phyloP scores from a whole-genome alignment of 2,329 filamentous ascomycete species.

The Grosmannia clavigera region DNA sequence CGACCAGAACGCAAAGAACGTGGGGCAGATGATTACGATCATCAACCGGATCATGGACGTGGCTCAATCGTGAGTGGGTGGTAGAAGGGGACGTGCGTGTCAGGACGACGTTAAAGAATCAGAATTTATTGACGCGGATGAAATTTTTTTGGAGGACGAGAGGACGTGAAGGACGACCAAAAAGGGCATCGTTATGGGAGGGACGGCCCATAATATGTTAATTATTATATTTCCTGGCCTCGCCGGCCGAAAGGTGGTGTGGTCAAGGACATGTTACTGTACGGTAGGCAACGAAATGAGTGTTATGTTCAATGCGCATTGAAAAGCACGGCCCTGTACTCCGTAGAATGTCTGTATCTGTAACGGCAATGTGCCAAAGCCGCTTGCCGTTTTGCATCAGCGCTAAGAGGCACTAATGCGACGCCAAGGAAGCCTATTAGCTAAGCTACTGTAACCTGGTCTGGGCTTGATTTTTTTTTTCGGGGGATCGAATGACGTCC shows the following conservation, averaged over 20 bases:
- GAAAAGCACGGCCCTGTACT: too few relatives aligned
- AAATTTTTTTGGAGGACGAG: not conserved
- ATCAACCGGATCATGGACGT: slow-evolving; percentile 20
- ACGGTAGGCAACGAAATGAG: not conserved
- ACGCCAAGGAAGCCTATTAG: not conserved
- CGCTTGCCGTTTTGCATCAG: not conserved
- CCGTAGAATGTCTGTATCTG: too few relatives aligned
- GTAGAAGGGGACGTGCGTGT: not conserved
- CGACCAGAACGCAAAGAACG: slow-evolving; percentile 34
- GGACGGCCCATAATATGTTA: not conserved
- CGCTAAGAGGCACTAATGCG: not conserved
- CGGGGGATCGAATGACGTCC: not conserved
- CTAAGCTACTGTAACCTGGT: not conserved
- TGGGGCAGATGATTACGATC: slow-evolving; percentile 29
- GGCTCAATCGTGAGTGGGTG: not conserved
- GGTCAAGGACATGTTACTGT: not conserved
- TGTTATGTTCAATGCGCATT: not conserved
- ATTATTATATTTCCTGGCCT: not conserved
- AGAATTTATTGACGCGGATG: not conserved
- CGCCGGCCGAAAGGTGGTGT: not conserved
- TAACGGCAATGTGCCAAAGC: too few relatives aligned
- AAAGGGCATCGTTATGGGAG: not conserved
- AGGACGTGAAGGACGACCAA: not conserved
- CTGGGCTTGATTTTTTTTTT: not conserved
- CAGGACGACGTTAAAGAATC: too few relatives aligned